These are phyloP conservation scores for Acanthamoeba healyi DNA, from an alignment of 208 protist genomes.

Conservation along the genomic window DNA sequence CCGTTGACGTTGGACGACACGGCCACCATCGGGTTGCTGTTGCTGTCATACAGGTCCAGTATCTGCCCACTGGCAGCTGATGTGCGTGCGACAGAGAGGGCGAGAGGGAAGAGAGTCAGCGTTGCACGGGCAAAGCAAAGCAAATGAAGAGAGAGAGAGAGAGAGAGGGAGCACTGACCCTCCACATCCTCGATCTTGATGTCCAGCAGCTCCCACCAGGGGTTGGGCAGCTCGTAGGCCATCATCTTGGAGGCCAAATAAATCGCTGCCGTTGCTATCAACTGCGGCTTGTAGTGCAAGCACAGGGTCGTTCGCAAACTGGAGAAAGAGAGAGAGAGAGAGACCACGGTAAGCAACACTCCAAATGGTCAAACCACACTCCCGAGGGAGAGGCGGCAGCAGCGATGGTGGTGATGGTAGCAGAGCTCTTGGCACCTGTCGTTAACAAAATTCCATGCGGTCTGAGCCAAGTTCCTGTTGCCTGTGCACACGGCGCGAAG, in stretches of 20 bases:
- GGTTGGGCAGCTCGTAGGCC: constrained; percentile 64
- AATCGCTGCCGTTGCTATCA: constrained; percentile 86
- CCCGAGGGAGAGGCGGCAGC: neutral
- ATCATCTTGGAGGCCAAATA: constrained; percentile 82
- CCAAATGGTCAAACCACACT: neutral
- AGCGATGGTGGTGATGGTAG: neutral
- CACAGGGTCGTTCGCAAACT: constrained; percentile 88
- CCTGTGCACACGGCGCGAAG: neutral
- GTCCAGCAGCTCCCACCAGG: constrained; percentile 86
- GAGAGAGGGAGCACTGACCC: neutral
- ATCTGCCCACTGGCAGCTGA: constrained; percentile 79
- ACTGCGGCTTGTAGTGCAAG: constrained; percentile 85
- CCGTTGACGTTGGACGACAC: neutral
- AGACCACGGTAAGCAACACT: too few species aligned
- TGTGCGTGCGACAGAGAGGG: too few species aligned
- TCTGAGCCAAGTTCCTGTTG: constrained; percentile 84
- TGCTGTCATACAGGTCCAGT: constrained; percentile 82
- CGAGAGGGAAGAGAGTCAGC: too few species aligned
- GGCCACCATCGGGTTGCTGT: constrained; percentile 30
- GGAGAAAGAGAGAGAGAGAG: neutral
- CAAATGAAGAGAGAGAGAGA: neutral
- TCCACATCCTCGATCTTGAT: constrained; percentile 75
- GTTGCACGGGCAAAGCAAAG: neutral
- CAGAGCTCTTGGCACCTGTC: constrained; percentile 81
- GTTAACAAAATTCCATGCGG: constrained; percentile 91